Evolutionary conservation across 2,329 filamentous ascomycete species (phyloP).

Genomic region (Phialocephala subalpina): DNA sequence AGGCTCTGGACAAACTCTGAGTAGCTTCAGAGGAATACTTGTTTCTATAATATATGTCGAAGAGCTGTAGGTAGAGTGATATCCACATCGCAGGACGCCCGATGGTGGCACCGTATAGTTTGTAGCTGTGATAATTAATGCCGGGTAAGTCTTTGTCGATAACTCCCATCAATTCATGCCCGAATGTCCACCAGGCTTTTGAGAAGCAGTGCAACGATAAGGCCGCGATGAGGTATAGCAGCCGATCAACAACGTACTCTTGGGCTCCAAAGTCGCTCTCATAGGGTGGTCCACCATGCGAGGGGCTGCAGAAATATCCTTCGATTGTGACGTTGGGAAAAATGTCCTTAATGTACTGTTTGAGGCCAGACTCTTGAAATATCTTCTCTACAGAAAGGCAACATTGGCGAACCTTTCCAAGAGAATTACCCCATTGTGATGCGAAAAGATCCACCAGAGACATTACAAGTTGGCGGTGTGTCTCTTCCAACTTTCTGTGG

Average conservation of each 20-base stretch:
- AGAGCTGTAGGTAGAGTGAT: slow-evolving; percentile 1
- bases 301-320: slow-evolving; percentile 5
- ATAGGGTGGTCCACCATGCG: slow-evolving; percentile 3
- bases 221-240: background rate
- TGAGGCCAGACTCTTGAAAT: slow-evolving; percentile 1
- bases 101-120: background rate
- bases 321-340: background rate
- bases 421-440: background rate
- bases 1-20: background rate
- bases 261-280: slow-evolving; percentile 2
- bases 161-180: slow-evolving; percentile 1
- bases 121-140: background rate
- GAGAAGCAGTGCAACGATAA: slow-evolving; percentile 5
- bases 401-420: slow-evolving; percentile 11
- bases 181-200: slow-evolving; percentile 1
- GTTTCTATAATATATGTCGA: slow-evolving; percentile 3
- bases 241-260: slow-evolving; percentile 6
- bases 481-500: slow-evolving; percentile 1
- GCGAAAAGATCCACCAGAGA: slow-evolving; percentile 5
- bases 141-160: slow-evolving; percentile 3
- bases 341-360: background rate
- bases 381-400: slow-evolving; percentile 7
- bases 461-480: slow-evolving; percentile 9
- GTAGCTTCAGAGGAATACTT: slow-evolving; percentile 1
- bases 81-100: background rate